These are phyloP conservation scores for Boletus subparvulus DNA, from an alignment of 768 basidiomycete species.

Conservation along the genomic window DNA sequence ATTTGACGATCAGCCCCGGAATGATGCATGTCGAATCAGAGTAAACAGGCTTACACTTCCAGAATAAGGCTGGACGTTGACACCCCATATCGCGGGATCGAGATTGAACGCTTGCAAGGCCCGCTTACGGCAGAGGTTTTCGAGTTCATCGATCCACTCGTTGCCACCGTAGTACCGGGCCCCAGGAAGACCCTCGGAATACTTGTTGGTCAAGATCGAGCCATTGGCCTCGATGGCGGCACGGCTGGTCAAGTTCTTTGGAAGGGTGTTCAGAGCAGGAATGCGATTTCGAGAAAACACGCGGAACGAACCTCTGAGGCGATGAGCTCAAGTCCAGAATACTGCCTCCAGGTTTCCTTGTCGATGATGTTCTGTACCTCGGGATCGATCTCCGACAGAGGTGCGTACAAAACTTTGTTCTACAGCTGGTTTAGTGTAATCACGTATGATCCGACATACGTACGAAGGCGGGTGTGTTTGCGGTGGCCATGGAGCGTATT, in stretches of 20 bases:
- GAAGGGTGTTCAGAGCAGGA: background rate
- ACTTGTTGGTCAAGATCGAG: slow-evolving; percentile 98
- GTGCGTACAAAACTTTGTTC: slow-evolving; percentile 91
- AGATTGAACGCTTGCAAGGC: slow-evolving; percentile 96
- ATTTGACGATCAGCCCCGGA: slow-evolving; percentile 14
- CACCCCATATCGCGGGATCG: slow-evolving; percentile 91
- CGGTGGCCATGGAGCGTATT: slow-evolving; percentile 57
- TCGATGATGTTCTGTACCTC: slow-evolving; percentile 97
- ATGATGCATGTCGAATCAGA: background rate
- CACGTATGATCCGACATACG: slow-evolving; percentile 22
- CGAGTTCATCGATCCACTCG: slow-evolving; percentile 96
- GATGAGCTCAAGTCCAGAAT: slow-evolving; percentile 95
- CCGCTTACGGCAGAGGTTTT: slow-evolving; percentile 90
- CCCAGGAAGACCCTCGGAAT: slow-evolving; percentile 98
- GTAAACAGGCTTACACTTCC: slow-evolving; percentile 62
- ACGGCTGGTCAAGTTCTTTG: slow-evolving; percentile 90
- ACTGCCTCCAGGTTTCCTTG: slow-evolving; percentile 98
- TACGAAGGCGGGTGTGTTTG: slow-evolving; percentile 61
- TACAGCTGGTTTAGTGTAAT: slow-evolving; percentile 31
- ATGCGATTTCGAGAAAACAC: background rate
- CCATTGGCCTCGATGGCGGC: slow-evolving; percentile 99
- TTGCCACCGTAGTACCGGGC: slow-evolving; percentile 98
- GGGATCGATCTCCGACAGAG: slow-evolving; percentile 89
- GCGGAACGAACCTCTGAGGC: slow-evolving; percentile 81
- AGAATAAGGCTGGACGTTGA: slow-evolving; percentile 99